These are phyloP conservation scores for Ascodesmis nigricans DNA, from an alignment of 495 filamentous ascomycete genomes.

Conservation along the genomic window DNA sequence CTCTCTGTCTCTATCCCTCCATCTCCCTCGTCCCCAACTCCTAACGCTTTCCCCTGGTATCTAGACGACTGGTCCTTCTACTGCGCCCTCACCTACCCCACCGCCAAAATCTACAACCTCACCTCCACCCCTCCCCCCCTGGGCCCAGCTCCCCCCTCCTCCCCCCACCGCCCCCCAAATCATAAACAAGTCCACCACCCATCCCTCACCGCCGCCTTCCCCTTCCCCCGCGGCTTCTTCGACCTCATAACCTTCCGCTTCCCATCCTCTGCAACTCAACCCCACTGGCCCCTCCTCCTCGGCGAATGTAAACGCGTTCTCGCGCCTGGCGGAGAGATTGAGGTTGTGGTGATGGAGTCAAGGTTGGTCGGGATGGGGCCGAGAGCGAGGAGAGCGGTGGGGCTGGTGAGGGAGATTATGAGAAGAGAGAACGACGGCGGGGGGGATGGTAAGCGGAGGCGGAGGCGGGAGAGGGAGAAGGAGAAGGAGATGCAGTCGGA, in stretches of 20 bases:
- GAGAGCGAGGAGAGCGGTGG: slow-evolving; percentile 49
- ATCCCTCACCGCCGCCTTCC: slow-evolving; percentile 46
- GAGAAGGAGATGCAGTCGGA: slow-evolving; percentile 48
- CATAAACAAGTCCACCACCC: slow-evolving; percentile 64
- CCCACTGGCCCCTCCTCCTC: slow-evolving; percentile 52
- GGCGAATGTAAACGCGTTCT: slow-evolving; percentile 81
- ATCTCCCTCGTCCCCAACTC: slow-evolving; percentile 5
- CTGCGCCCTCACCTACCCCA: slow-evolving; percentile 74
- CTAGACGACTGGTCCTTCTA: slow-evolving; percentile 95
- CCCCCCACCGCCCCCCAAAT: slow-evolving; percentile 48
- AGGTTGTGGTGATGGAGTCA: slow-evolving; percentile 63
- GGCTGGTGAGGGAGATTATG: slow-evolving; percentile 25
- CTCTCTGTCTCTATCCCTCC: too few species aligned
- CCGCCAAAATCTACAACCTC: slow-evolving; percentile 67
- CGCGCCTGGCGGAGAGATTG: slow-evolving; percentile 71
- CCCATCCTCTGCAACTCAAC: slow-evolving; percentile 50
- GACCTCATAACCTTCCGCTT: slow-evolving; percentile 74
- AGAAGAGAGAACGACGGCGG: slow-evolving; percentile 22
- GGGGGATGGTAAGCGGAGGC: slow-evolving; percentile 27
- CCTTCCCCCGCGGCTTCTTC: slow-evolving; percentile 74
- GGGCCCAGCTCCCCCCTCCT: slow-evolving; percentile 20
- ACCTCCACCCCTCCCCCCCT: slow-evolving; percentile 23
- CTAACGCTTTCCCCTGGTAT: slow-evolving; percentile 4
- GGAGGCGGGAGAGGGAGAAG: too few species aligned
- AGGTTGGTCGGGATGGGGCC: slow-evolving; percentile 76